phyloP scores from a whole-genome alignment of 345 rosid genomes.

The Combretum micranthum region DNA sequence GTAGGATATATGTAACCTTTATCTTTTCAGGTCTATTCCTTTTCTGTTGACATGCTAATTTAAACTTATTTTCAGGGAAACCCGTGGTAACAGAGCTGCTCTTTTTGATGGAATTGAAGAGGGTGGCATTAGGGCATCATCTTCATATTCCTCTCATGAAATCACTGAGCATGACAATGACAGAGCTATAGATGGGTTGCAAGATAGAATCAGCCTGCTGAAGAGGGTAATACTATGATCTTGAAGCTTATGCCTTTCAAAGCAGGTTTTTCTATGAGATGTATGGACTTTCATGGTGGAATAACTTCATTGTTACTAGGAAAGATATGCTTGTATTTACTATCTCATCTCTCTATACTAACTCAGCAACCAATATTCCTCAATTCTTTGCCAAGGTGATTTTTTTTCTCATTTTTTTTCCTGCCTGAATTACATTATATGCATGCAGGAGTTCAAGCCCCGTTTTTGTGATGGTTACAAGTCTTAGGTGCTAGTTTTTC shows the following conservation, averaged over 20 bases:
- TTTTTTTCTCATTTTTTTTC: not conserved
- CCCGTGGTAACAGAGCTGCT: slow-evolving; percentile 53
- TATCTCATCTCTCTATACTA: no score
- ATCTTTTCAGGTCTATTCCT: no score
- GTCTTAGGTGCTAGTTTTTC: no score
- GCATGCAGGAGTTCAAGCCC: no score
- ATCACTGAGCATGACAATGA: slow-evolving; percentile 93
- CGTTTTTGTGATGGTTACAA: no score
- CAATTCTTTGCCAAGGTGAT: not conserved
- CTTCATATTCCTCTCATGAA: slow-evolving; percentile 80
- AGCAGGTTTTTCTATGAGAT: not conserved
- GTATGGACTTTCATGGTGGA: not conserved
- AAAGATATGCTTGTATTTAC: no score
- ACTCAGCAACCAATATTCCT: no score
- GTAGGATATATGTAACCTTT: no score
- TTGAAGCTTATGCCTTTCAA: not conserved
- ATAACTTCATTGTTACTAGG: not conserved
- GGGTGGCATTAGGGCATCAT: slow-evolving; percentile 86
- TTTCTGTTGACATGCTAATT: no score
- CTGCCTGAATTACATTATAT: no score
- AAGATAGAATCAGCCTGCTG: slow-evolving; percentile 78
- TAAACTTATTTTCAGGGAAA: slow-evolving; percentile 40
- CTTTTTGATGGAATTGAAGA: slow-evolving; percentile 94
- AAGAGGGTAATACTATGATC: slow-evolving; percentile 60
- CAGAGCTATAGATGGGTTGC: slow-evolving; percentile 85